Evolutionary conservation across 139 green algal genomes (phyloP).

Genomic region (Chlorella ohadii): DNA sequence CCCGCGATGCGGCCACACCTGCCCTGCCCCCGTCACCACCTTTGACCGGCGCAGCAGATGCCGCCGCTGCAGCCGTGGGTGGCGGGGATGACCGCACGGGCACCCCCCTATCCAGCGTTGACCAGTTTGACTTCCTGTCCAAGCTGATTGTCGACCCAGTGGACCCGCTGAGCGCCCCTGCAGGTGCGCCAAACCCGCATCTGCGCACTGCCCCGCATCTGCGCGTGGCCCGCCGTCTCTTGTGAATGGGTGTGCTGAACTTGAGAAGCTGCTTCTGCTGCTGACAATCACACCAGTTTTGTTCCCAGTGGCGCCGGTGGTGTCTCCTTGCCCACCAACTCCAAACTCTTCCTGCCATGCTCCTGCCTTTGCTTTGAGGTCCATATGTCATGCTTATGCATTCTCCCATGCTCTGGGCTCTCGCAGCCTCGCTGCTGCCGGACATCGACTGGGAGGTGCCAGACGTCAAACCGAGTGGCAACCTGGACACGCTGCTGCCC

Average conservation of each 20-base stretch:
- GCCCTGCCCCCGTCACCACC: too few species aligned
- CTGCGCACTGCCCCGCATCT: too few species aligned
- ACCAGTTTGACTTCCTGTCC: conserved; percentile 10
- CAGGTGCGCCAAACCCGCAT: not conserved
- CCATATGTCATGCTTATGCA: not conserved
- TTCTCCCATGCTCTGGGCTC: not conserved
- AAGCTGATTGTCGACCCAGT: not conserved
- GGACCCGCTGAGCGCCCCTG: not conserved
- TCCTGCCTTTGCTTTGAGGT: not conserved
- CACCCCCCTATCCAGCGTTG: not conserved
- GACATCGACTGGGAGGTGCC: conserved; percentile 27
- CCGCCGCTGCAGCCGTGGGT: too few species aligned
- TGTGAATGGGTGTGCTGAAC: too few species aligned
- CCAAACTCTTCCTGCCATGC: too few species aligned
- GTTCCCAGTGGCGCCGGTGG: too few species aligned
- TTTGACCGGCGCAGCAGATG: too few species aligned
- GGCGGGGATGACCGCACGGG: not conserved
- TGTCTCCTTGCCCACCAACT: too few species aligned
- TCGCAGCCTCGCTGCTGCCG: not conserved
- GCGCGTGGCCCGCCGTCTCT: too few species aligned
- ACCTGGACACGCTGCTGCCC: not conserved
- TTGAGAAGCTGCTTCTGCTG: not conserved
- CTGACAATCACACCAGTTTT: not conserved
- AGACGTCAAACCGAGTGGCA: not conserved
- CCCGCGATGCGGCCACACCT: too few species aligned